Base-by-base conservation (phyloP, 179 eudicot genomes). In the Carnegiea gigantea region DNA sequence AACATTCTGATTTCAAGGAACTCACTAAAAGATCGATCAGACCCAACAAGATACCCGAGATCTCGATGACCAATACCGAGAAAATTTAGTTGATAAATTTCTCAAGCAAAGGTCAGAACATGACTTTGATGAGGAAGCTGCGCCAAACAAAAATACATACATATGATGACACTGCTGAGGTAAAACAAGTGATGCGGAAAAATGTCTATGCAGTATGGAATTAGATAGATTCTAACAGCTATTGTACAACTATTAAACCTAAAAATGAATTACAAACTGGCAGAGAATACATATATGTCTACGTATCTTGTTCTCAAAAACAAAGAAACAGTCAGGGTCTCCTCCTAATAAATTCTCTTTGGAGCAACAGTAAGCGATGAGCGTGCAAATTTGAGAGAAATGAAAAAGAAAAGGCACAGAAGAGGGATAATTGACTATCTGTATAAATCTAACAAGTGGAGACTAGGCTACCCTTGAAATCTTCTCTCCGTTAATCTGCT, bases 211-310 rank as follows among this genome's bases (percentile, higher is more conserved):
- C 48, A 51, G 81, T 78, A 28, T 77, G 51, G 60, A 51, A 84
- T 78, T 73, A 77, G 79, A 84, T 81, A 77, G 76, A 77, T 84
- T 81, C 75, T 84, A 84, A 81, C 67, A 74, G 79, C 79, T 81
- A 84, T 78, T 65, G 71, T 78, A 81, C 86, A 84, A 81, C 77
- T 65, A 62, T 26, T 64, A 15, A 38, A 80, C 71, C 78, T 64
- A 49, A 10, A 4, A 84, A 77, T 74, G 82, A 84, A 81, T 65
- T 84, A 79, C 36, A 65, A 48, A 48, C 68, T 77, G 57, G 60
- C 71, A 81, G 73, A 84, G 76, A 81, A 77, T 84, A 81, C 86
- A 84, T 44, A 57, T 65, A 33, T 2, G 26, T 67, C 53, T 51
- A 78, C 71, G 44, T 81, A 80, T 77, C 77, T 80, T 77, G 78